Evolutionary conservation across 495 filamentous ascomycete species (phyloP).

Genomic region (Niebla homalea): DNA sequence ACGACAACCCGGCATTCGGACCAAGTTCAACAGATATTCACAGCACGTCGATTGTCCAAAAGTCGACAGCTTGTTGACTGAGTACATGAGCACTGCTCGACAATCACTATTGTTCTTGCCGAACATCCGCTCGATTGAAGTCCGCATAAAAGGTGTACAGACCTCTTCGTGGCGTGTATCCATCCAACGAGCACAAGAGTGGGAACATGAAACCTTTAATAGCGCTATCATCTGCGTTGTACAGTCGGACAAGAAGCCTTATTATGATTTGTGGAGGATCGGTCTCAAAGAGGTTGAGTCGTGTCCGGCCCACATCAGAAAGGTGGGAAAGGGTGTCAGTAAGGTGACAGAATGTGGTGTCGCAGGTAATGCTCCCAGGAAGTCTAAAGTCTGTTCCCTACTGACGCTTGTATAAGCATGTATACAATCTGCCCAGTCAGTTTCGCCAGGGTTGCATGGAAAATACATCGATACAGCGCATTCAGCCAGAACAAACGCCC

Average conservation of each 20-base stretch:
- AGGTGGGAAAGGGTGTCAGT: slow-evolving; percentile 11
- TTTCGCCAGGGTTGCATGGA: background rate
- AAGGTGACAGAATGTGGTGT: slow-evolving; percentile 27
- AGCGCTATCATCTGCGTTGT: slow-evolving; percentile 6
- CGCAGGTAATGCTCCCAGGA: slow-evolving; percentile 6
- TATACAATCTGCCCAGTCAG: background rate
- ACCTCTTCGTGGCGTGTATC: slow-evolving; percentile 12
- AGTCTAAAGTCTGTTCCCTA: too few relatives aligned
- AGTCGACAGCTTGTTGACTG: slow-evolving; percentile 7
- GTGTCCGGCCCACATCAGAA: slow-evolving; percentile 7
- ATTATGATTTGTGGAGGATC: slow-evolving; percentile 18
- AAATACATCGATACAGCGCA: slow-evolving; percentile 2
- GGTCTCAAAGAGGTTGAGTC: slow-evolving; percentile 13
- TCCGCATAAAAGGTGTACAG: slow-evolving; percentile 8
- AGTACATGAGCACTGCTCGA: slow-evolving; percentile 22
- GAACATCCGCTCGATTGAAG: slow-evolving; percentile 17
- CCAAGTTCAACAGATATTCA: slow-evolving; percentile 9
- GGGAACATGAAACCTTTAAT: slow-evolving; percentile 7
- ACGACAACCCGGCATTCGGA: background rate
- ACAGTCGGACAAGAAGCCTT: background rate
- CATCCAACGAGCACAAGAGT: slow-evolving; percentile 3
- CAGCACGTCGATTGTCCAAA: slow-evolving; percentile 2
- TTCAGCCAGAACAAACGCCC: background rate
- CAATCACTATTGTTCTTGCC: slow-evolving; percentile 22
- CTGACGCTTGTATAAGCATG: slow-evolving; percentile 2